phyloP scores from a whole-genome alignment of 768 basidiomycete species.

The Rhodotorula graminis region DNA sequence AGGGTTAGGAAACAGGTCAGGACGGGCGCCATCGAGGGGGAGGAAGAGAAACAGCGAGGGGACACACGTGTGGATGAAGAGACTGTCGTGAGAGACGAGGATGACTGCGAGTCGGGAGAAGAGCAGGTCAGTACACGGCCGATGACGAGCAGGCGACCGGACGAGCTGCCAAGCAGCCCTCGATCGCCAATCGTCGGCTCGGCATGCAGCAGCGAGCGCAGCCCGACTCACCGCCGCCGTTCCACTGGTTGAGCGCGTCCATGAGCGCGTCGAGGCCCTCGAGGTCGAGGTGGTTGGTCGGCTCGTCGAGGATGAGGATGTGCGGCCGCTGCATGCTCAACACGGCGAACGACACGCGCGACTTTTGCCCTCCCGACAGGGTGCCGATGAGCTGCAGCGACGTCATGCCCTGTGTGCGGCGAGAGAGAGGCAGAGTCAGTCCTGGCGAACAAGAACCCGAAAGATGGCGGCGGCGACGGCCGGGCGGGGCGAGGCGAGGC shows the following conservation, averaged over 20 bases:
- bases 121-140: too few species aligned
- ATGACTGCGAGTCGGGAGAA: constrained; percentile 24
- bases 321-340: constrained; percentile 79
- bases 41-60: background rate
- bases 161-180: background rate
- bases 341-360: constrained; percentile 83
- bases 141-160: background rate
- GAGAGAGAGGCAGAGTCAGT: too few species aligned
- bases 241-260: constrained; percentile 56
- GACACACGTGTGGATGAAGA: background rate
- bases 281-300: constrained; percentile 42
- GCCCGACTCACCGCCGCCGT: constrained; percentile 39
- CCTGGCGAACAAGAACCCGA: too few species aligned
- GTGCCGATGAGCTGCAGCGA: constrained; percentile 81
- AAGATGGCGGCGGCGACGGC: too few species aligned
- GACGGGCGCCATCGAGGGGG: background rate
- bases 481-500: background rate
- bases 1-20: too few species aligned
- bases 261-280: constrained; percentile 94
- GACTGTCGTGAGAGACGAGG: constrained; percentile 36
- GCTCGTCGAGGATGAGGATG: constrained; percentile 83
- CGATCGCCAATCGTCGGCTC: too few species aligned
- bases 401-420: constrained; percentile 31
- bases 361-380: constrained; percentile 91
- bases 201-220: too few species aligned